These are phyloP conservation scores for Xylariaceae sp. DNA, from an alignment of 2,329 filamentous ascomycete genomes.

Conservation along the genomic window DNA sequence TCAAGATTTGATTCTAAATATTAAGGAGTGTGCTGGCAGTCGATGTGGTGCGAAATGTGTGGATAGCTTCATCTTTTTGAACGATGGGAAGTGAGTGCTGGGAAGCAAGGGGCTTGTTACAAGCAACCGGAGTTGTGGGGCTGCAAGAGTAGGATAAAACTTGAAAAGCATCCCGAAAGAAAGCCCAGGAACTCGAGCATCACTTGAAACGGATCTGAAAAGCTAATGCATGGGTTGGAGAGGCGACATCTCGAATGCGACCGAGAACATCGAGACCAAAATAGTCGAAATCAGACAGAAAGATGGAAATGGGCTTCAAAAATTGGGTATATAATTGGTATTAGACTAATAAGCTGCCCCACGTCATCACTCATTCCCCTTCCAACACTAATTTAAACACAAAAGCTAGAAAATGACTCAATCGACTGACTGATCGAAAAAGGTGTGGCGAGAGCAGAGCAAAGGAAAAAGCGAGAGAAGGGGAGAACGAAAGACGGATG, in stretches of 20 bases:
- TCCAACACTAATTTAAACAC: constrained; percentile 15
- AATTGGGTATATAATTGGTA: constrained; percentile 19
- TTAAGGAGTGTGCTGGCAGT: constrained; percentile 6
- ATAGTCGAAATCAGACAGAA: constrained; percentile 24
- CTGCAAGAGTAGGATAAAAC: constrained; percentile 5
- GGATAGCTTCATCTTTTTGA: constrained; percentile 37
- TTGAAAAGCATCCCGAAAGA: constrained; percentile 14
- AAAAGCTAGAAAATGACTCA: constrained; percentile 31
- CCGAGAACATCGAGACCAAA: constrained; percentile 21
- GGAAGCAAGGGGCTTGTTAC: neutral
- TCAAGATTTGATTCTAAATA: neutral
- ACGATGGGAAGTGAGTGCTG: neutral
- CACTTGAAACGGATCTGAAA: constrained; percentile 7
- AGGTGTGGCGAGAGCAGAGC: constrained; percentile 26
- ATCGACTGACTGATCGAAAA: constrained; percentile 31
- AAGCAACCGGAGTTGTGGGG: constrained; percentile 1
- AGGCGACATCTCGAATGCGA: constrained; percentile 30
- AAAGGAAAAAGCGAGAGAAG: constrained; percentile 32
- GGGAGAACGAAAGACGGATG: constrained; percentile 29
- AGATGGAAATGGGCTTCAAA: constrained; percentile 6
- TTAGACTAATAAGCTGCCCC: constrained; percentile 16
- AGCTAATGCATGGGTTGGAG: constrained; percentile 23
- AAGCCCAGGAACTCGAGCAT: constrained; percentile 21
- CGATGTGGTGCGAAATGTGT: constrained; percentile 28
- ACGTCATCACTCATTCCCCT: constrained; percentile 15